Conservation (phyloP, 768 basidiomycete species). For the Leccinum pellstonianum region DNA sequence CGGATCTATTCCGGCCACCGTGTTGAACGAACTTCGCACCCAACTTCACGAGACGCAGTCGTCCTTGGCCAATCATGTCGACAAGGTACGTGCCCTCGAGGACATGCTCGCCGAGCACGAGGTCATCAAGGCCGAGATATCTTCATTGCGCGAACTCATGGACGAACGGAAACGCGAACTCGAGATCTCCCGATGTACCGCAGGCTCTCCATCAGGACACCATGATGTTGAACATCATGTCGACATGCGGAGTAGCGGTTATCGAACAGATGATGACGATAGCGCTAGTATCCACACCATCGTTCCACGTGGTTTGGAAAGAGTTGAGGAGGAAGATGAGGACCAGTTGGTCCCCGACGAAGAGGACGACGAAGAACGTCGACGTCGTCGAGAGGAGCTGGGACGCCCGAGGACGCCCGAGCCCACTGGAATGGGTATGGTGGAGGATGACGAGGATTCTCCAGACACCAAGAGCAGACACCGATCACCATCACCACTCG, state of each 20-base stretch:
- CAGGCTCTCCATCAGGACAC: constrained; percentile 27
- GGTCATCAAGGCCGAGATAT: constrained; percentile 73
- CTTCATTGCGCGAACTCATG: constrained; percentile 67
- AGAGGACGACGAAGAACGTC: constrained; percentile 49
- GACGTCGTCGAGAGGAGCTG: constrained; percentile 48
- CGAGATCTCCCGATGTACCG: constrained; percentile 28
- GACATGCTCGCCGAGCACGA: constrained; percentile 83
- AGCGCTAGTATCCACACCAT: constrained; percentile 70
- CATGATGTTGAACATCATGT: constrained; percentile 19
- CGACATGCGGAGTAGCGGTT: constrained; percentile 18
- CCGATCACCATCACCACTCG: constrained; percentile 17
- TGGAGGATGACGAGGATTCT: constrained; percentile 44
- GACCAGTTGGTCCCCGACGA: constrained; percentile 43
- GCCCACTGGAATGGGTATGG: constrained; percentile 59
- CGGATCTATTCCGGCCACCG: constrained; percentile 24
- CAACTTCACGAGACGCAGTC: constrained; percentile 85
- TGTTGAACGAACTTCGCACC: constrained; percentile 65
- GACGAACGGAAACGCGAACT: constrained; percentile 60
- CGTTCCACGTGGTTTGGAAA: constrained; percentile 64
- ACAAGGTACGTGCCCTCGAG: constrained; percentile 83
- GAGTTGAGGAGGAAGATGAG: constrained; percentile 76
- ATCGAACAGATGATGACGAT: constrained; percentile 65
- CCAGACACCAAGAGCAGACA: constrained; percentile 21
- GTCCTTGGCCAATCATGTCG: constrained; percentile 72
- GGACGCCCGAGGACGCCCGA: constrained; percentile 82